Base-by-base conservation (phyloP, 192 early-diverging fungal genomes). In the Rhizoclosmatium sp. region DNA sequence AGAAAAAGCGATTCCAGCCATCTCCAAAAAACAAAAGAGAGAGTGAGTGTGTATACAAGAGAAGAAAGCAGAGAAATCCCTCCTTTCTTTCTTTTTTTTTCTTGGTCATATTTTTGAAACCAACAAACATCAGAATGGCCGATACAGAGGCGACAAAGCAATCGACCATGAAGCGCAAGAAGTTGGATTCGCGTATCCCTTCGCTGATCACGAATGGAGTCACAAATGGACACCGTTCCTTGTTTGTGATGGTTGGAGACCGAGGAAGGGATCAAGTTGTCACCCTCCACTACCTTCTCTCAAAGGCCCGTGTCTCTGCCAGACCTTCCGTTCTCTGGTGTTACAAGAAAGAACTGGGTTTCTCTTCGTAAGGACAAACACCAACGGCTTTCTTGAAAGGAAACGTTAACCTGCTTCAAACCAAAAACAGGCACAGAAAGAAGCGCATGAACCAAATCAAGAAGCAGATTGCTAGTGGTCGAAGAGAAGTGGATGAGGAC, bases 301-400 rank as follows among this genome's bases (percentile, higher is more conserved):
- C 95, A 42, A 97, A 99, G 87, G 94, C 96, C 12, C 90, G 95
- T 70, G 94, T 97, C 14, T 89, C 93, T 1, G 91, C 93, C 4
- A 86, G 97, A 46, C 97, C 98, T 12, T 94, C 92, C 14, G 98
- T 99, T n/a, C 91, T 99, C 42, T 99, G 98, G 98, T 99, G 98
- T 86, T 99, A 99, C 89, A 98, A 99, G 81, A 99, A 98, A 84
- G 97, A 98, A 2, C 90, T 99, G 1, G 95, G 96, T 5, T 99
- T 99, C 84, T 75, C 72, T 21, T 75, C 72, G 72, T 75, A 46
- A 44, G 72, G 44, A 54, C 31, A 31, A 31, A 31, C 31, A 31
- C 31, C 31, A 31, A 31, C 31, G 31, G 31, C 31, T 31, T 31
- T 31, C 31, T 31, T 94, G 89, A 47, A 93, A 85, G 91, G 88